Evolutionary conservation across 768 basidiomycete genomes (phyloP), one percentile per base, ranked within the genome.

Genomic region (Russula emetica): DNA sequence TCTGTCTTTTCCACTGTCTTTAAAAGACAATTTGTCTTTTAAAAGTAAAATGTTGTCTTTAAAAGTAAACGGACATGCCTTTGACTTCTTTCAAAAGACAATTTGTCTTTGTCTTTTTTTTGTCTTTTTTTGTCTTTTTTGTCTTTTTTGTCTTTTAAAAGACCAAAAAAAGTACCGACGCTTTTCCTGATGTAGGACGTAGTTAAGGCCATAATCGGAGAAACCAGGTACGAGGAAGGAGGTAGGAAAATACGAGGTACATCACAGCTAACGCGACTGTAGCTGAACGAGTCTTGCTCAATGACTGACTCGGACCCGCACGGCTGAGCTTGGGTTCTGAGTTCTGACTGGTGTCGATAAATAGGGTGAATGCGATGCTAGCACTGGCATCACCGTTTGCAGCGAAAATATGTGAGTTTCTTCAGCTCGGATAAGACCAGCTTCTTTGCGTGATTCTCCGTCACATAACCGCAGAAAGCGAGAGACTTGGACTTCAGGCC

Each of bases 311-410:
- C 20, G 16, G 26, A 8, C 5, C 20, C 18, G 42, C 2, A 30
- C 18, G 1, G 22, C 11, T 7, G 18, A 5, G 40, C 18, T 28
- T n/a, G n/a, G n/a, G n/a, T n/a, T n/a, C n/a, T 26, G 55, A 3
- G 20, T 26, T 24, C 51, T 61, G 28, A 36, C 63, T 62, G 9
- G 69, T 73, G 56, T 72, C 66, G 28, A 57, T 44, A 3, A 45
- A 30, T 13, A 30, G 9, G 11, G 30, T 26, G 20, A 57, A 45
- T 32, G 13, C 38, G 16, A 30, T 24, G 10, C 11, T 10, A 18
- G 13, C n/a, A n/a, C n/a, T n/a, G n/a, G n/a, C 7, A 42, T 56
- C 40, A 18, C 0, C 4, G 4, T 10, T n/a, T 1, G 7, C 6
- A 20, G 20, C 7, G 22, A 36, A 16, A 45, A 45, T 45, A 44